These are phyloP conservation scores for Eremothecium gossypii DNA, from an alignment of 1,139 yeast species.

Conservation along the genomic window DNA sequence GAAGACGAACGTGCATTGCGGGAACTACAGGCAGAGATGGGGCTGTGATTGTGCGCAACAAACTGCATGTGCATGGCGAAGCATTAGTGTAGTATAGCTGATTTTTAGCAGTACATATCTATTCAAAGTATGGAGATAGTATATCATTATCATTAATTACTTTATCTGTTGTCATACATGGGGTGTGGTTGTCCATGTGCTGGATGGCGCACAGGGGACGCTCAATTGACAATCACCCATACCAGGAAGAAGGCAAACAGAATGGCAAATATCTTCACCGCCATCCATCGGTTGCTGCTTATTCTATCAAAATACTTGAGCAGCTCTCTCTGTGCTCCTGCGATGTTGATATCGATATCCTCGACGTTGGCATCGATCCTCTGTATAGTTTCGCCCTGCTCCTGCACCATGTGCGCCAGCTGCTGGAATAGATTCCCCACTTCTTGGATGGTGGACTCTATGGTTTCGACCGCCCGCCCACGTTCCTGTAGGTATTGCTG, in stretches of 20 bases:
- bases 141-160: neutral
- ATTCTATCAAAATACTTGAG: slow-evolving; percentile 83
- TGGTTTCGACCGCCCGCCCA: slow-evolving; percentile 86
- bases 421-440: slow-evolving; percentile 93
- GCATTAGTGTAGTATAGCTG: slow-evolving; percentile 4
- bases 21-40: slow-evolving; percentile 93
- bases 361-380: slow-evolving; percentile 93
- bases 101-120: neutral
- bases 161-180: neutral
- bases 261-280: slow-evolving; percentile 81
- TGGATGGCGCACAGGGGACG: neutral
- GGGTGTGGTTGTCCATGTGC: neutral
- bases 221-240: slow-evolving; percentile 70
- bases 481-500: slow-evolving; percentile 71
- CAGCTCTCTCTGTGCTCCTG: slow-evolving; percentile 91
- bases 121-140: neutral
- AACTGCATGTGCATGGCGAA: neutral
- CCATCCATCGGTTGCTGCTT: slow-evolving; percentile 86
- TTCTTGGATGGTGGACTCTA: slow-evolving; percentile 91
- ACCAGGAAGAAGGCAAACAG: slow-evolving; percentile 65
- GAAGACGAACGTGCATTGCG: slow-evolving; percentile 88
- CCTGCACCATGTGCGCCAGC: slow-evolving; percentile 94
- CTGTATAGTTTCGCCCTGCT: slow-evolving; percentile 93
- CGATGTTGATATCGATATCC: slow-evolving; percentile 78
- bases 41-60: slow-evolving; percentile 38